phyloP scores from a whole-genome alignment of 768 basidiomycete species.

The Boletus eberwhitei region DNA sequence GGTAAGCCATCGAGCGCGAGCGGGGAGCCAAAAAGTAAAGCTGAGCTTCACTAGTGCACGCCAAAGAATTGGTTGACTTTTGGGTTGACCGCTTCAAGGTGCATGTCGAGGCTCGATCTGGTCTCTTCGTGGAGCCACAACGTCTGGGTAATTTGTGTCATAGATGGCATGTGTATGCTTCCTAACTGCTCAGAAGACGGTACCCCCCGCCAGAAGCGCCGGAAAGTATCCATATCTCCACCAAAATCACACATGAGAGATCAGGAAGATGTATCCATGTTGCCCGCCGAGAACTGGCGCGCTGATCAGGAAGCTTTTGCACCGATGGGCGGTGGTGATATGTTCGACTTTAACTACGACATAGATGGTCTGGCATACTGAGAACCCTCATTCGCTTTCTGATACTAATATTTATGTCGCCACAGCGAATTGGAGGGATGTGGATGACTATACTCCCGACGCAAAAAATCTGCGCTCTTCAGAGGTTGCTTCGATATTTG shows the following conservation, averaged over 20 bases:
- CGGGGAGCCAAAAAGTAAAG: not conserved
- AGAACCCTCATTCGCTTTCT: not conserved
- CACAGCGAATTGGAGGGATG: constrained; percentile 23
- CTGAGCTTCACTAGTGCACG: constrained; percentile 47
- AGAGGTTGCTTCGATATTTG: constrained; percentile 46
- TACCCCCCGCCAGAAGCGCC: constrained; percentile 45
- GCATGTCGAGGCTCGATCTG: constrained; percentile 62
- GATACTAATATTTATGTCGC: constrained; percentile 7
- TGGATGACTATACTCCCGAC: constrained; percentile 14
- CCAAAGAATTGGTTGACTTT: constrained; percentile 63
- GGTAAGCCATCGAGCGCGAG: constrained; percentile 42
- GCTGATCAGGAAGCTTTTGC: constrained; percentile 5
- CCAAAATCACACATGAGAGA: not conserved
- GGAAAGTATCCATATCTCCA: constrained; percentile 31
- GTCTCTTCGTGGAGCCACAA: constrained; percentile 6
- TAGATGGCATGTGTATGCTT: not conserved
- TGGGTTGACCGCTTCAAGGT: constrained; percentile 73
- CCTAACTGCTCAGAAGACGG: constrained; percentile 32
- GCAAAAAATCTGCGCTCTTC: constrained; percentile 47
- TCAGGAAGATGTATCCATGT: not conserved
- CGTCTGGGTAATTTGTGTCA: constrained; percentile 11
- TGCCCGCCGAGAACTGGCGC: constrained; percentile 12
- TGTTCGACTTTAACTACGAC: constrained; percentile 25
- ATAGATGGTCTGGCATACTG: constrained; percentile 17
- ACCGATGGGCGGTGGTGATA: constrained; percentile 8